Conservation (phyloP, 352 stramenopile genomes). For the Phytophthora hibernalis region DNA sequence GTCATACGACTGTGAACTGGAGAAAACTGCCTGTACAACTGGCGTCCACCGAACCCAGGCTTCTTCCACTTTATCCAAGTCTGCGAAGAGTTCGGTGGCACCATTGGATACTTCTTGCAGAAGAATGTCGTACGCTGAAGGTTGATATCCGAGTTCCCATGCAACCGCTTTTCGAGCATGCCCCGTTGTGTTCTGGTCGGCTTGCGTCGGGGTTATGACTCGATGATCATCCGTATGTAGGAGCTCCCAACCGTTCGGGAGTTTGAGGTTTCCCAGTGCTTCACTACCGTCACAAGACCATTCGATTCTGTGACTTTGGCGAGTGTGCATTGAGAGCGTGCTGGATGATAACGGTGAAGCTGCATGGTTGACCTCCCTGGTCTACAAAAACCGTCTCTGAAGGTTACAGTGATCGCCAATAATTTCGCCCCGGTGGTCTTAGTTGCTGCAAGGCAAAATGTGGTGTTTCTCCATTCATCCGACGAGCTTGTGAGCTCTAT, state of each 20-base stretch:
- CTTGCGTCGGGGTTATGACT: conserved; percentile 12
- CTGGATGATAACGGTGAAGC: conserved; percentile 49
- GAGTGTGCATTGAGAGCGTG: conserved; percentile 27
- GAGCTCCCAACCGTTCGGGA: conserved; percentile 23
- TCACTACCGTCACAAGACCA: conserved; percentile 45
- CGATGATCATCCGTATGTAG: conserved; percentile 1
- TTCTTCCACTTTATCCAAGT: conserved; percentile 66
- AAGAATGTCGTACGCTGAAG: conserved; percentile 47
- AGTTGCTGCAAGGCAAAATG: conserved; percentile 51
- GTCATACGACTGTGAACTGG: background rate
- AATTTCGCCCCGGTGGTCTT: conserved; percentile 40
- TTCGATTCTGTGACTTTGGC: conserved; percentile 37
- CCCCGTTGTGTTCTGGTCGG: background rate
- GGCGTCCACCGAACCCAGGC: conserved; percentile 64
- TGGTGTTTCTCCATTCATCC: conserved; percentile 41
- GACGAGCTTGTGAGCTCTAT: conserved; percentile 37
- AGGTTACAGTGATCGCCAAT: conserved; percentile 32
- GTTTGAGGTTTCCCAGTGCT: conserved; percentile 3
- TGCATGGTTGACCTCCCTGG: conserved; percentile 16
- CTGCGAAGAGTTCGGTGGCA: conserved; percentile 45
- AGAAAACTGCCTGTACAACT: conserved; percentile 42
- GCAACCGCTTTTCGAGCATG: background rate
- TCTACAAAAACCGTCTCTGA: conserved; percentile 17
- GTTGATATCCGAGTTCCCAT: conserved; percentile 46
- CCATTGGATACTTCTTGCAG: conserved; percentile 33